phyloP scores from a whole-genome alignment of 148 eudicot species.

The Camellia granthamiana region DNA sequence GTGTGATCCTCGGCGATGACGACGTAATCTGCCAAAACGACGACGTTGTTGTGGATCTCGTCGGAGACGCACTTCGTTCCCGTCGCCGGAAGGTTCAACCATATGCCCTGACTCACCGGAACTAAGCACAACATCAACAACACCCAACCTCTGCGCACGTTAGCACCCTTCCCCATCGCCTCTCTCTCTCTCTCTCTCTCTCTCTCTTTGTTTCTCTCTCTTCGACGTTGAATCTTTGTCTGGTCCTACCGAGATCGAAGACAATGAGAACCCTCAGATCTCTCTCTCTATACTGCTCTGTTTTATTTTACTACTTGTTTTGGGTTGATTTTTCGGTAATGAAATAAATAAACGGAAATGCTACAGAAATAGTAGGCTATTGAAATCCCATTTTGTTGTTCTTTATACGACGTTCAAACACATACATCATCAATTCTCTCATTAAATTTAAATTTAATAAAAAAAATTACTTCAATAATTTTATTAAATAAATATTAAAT shows the following conservation, averaged over 20 bases:
- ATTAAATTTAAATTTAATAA: too few relatives aligned
- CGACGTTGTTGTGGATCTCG: constrained; percentile 64
- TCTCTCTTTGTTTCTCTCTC: background rate
- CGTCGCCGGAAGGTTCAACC: constrained; percentile 47
- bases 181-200: constrained; percentile 9
- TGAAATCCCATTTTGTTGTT: too few relatives aligned
- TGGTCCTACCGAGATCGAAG: constrained; percentile 2
- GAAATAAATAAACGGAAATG: too few relatives aligned
- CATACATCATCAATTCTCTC: too few relatives aligned
- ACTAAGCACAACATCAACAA: background rate
- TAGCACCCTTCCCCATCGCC: constrained; percentile 15
- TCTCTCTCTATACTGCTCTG: background rate
- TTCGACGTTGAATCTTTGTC: background rate
- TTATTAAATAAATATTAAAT: too few relatives aligned
- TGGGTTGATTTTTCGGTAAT: background rate
- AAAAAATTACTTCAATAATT: too few relatives aligned
- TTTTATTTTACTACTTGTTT: background rate
- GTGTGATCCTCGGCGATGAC: constrained; percentile 41
- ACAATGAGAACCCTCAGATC: background rate
- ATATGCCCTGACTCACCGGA: constrained; percentile 27
- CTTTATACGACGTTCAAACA: too few relatives aligned
- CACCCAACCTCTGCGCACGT: constrained; percentile 5
- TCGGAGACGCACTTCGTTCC: constrained; percentile 73
- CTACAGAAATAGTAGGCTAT: too few relatives aligned
- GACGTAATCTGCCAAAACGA: constrained; percentile 57